Conservation (phyloP, 2,329 filamentous ascomycete species). For the Penicillium sp. region DNA sequence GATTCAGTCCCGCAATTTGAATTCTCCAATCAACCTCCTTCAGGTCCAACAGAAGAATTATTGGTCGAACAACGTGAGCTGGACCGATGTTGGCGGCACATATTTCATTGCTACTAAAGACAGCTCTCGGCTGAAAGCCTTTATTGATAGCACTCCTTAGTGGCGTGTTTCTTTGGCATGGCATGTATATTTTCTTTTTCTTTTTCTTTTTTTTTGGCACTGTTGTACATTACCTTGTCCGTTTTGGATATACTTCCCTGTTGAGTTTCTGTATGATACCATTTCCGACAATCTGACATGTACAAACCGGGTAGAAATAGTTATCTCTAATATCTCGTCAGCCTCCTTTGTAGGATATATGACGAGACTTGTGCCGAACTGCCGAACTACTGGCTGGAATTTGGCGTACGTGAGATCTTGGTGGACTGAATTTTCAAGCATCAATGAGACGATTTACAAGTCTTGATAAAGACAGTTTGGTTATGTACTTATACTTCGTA, state of each 20-base stretch:
- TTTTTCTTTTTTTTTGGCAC: constrained; percentile 1
- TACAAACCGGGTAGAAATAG: neutral
- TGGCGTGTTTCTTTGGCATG: constrained; percentile 4
- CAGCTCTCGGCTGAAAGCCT: constrained; percentile 52
- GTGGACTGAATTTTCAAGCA: no score
- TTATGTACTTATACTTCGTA: no score
- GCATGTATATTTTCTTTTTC: constrained; percentile 1
- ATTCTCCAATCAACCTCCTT: constrained; percentile 78
- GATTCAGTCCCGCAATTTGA: constrained; percentile 69
- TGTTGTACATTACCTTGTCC: constrained; percentile 22
- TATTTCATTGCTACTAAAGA: constrained; percentile 90
- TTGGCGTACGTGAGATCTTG: no score
- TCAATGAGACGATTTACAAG: no score
- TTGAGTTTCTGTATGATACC: constrained; percentile 22
- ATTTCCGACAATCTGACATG: constrained; percentile 7
- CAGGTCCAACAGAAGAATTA: constrained; percentile 72
- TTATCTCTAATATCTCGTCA: neutral
- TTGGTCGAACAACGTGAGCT: constrained; percentile 73
- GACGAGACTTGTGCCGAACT: no score
- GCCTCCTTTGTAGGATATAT: neutral
- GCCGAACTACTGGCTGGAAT: no score
- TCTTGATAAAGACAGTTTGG: neutral
- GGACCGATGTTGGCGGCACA: constrained; percentile 78
- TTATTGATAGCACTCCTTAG: constrained; percentile 42
- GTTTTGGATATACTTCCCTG: constrained; percentile 19